Percentiles rank a stretch among this genome's conserved stretches.
These are phyloP conservation scores for Trichoderma polysporum DNA, from an alignment of 2,329 filamentous ascomycete species.

Conservation along the genomic window DNA sequence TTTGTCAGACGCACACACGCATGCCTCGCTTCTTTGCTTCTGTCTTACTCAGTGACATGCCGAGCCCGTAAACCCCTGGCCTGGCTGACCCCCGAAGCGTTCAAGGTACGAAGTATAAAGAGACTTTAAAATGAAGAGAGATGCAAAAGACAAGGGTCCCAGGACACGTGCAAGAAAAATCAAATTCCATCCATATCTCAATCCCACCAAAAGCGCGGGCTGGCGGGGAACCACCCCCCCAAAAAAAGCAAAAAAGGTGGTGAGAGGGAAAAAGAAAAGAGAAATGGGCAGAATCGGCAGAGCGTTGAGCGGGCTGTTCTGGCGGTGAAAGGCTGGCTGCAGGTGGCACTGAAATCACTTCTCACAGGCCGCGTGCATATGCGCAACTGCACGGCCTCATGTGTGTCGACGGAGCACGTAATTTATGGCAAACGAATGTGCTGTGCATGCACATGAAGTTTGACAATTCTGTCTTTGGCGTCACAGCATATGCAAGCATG, in stretches of 20 bases:
- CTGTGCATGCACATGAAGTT: neutral
- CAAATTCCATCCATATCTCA: neutral
- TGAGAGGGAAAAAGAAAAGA: too few species aligned
- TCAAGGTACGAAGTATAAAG: neutral
- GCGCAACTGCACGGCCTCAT: neutral
- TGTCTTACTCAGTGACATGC: neutral
- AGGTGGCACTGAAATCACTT: neutral
- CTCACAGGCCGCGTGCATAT: slow-evolving; percentile 6
- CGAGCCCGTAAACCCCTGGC: neutral
- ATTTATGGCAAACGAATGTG: neutral
- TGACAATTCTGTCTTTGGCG: neutral
- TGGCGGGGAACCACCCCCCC: neutral
- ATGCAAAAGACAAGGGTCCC: neutral
- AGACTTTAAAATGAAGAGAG: neutral
- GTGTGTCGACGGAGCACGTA: slow-evolving; percentile 11
- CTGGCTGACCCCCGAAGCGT: neutral
- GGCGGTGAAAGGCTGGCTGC: slow-evolving; percentile 1
- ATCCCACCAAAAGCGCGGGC: slow-evolving; percentile 1
- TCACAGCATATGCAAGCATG: neutral
- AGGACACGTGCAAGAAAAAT: slow-evolving; percentile 1
- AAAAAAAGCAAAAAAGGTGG: neutral
- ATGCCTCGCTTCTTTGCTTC: neutral
- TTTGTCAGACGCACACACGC: neutral
- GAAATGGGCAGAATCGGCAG: slow-evolving; percentile 8
- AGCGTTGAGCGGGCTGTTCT: neutral